Base-by-base conservation (phyloP, 1,284 basidiomycete genomes). In the Puccinia coronata region DNA sequence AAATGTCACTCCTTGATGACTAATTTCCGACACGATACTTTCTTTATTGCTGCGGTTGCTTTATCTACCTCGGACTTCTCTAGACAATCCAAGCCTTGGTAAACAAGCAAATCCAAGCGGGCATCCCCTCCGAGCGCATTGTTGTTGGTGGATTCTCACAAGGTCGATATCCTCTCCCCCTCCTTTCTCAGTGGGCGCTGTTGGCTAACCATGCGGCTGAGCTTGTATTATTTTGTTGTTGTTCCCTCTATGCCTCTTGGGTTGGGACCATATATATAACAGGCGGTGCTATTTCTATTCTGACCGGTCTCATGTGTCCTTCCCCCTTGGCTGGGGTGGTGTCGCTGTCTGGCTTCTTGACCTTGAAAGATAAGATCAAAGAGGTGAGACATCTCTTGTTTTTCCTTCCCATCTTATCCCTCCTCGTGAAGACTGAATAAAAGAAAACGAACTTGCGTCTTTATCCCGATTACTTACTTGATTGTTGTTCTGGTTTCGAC, bases 61-160 rank as follows among this genome's bases (percentile, higher is more conserved):
- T 28, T 53, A 47, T 41, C 41, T 23, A 39, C 20, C 23, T 39
- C 5, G n/a, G 69, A 9, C 23, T 36, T 28, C 18, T 57, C 14
- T 73, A 55, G 71, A 55, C 71, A 1, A 57, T 73, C 20, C 71
- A 51, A 53, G 51, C 71, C n/a, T 57, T 73, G 6, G 65, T 79
- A n/a, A 28, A 79, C 25, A 63, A 65, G 36, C 63, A 79, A 31
- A 49, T 79, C 41, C 47, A 69, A 20, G 43, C 36, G 16, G 76
- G 76, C 20, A 69, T 69, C 14, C 76, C 76, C 51, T 51, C 76
- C 12, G 63, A 79, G 18, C 1, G 76, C 11, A 79, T 79, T 18
- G 69, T 79, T 23, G 76, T 79, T 51, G 76, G 76, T 4, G 76
- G 76, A 5, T 79, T 79, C 16, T 79, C 76, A 12, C 76, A 79